These are phyloP conservation scores for Acacia acuminata DNA, from an alignment of 306 rosid species.

Conservation along the genomic window DNA sequence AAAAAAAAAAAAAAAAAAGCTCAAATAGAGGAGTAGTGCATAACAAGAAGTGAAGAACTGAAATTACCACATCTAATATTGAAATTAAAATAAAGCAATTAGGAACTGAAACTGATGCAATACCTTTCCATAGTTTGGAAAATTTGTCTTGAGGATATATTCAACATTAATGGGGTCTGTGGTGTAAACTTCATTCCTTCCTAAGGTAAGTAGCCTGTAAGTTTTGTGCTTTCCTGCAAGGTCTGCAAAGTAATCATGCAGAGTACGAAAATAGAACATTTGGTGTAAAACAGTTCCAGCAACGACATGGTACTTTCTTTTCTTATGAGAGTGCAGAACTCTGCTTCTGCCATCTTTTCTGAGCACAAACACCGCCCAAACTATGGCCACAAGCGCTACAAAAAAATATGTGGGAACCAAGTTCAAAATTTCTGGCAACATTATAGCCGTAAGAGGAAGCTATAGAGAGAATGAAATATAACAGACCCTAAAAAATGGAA, in stretches of 20 bases:
- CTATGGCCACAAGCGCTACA: slow-evolving; percentile 9
- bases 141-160: slow-evolving; percentile 61
- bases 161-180: slow-evolving; percentile 58
- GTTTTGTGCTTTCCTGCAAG: slow-evolving; percentile 52
- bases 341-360: slow-evolving; percentile 1
- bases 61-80: too few relatives aligned
- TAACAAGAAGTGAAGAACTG: not conserved
- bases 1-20: too few relatives aligned
- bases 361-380: not conserved
- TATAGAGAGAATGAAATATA: not conserved
- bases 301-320: slow-evolving; percentile 35
- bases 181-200: slow-evolving; percentile 54
- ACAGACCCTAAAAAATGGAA: not conserved
- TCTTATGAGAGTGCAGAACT: slow-evolving; percentile 13
- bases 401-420: not conserved
- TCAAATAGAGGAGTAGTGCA: not conserved
- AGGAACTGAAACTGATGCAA: not conserved
- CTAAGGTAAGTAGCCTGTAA: slow-evolving; percentile 48
- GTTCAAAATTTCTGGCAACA: not conserved
- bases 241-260: slow-evolving; percentile 54
- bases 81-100: not conserved
- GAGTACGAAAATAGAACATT: slow-evolving; percentile 46
- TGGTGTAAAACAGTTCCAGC: slow-evolving; percentile 54
- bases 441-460: not conserved
- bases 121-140: slow-evolving; percentile 64